Conservation (phyloP, 2,329 filamentous ascomycete genomes). For the Diaporthe vaccinii region DNA sequence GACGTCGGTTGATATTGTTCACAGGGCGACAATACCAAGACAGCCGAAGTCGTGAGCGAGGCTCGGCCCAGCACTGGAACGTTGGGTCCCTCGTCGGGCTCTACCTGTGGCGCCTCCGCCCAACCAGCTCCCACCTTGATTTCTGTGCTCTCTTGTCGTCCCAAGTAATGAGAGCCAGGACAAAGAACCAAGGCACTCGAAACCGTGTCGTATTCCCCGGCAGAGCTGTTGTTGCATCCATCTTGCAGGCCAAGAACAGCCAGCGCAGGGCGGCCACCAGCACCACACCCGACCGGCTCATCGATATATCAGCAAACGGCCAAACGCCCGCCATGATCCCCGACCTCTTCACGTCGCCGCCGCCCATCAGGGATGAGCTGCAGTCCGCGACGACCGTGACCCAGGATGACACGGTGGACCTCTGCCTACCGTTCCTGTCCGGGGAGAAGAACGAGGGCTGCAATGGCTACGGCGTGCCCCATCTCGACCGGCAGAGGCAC, state of each 20-base stretch:
- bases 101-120: background rate
- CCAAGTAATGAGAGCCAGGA: constrained; percentile 39
- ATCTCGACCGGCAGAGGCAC: constrained; percentile 75
- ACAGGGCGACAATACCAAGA: constrained; percentile 35
- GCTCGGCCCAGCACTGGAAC: background rate
- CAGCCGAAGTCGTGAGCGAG: constrained; percentile 2
- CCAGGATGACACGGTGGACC: constrained; percentile 77
- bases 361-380: constrained; percentile 75
- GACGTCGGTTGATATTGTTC: constrained; percentile 30
- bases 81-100: background rate
- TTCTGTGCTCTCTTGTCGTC: background rate
- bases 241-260: constrained; percentile 37
- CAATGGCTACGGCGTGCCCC: constrained; percentile 81
- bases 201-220: constrained; percentile 41
- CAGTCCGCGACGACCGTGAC: constrained; percentile 75
- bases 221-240: constrained; percentile 39
- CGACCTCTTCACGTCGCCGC: constrained; percentile 68
- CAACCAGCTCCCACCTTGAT: background rate
- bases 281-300: constrained; percentile 42
- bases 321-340: constrained; percentile 57
- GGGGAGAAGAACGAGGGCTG: constrained; percentile 63
- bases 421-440: constrained; percentile 78
- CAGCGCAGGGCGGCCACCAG: constrained; percentile 8
- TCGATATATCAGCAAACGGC: constrained; percentile 38
- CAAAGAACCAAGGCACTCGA: constrained; percentile 37